Conservation (phyloP, 2,329 filamentous ascomycete species). For the Fusarium sp. region DNA sequence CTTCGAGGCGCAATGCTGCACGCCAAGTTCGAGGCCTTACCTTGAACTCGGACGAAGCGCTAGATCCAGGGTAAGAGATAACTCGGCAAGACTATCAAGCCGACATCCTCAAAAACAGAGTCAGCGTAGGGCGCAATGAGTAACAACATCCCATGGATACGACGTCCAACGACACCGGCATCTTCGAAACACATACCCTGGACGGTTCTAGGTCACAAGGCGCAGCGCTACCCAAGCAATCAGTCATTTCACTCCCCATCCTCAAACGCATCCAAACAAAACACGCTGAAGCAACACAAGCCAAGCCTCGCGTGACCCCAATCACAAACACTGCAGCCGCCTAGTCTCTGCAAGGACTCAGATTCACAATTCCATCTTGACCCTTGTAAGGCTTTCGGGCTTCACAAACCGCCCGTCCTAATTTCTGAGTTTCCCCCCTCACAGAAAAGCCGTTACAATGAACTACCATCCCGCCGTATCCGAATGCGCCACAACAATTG, state of each 20-base stretch:
- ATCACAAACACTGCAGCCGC: constrained; percentile 21
- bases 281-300: constrained; percentile 2
- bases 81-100: neutral
- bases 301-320: constrained; percentile 16
- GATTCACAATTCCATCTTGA: neutral
- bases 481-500: constrained; percentile 30
- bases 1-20: neutral
- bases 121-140: neutral
- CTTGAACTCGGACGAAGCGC: neutral
- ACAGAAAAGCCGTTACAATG: constrained; percentile 24
- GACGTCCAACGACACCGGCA: constrained; percentile 7
- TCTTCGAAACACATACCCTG: constrained; percentile 19
- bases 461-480: constrained; percentile 29
- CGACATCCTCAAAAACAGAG: neutral
- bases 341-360: neutral
- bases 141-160: neutral
- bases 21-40: neutral
- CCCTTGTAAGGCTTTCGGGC: constrained; percentile 15
- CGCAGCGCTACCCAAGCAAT: constrained; percentile 8
- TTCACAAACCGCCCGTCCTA: constrained; percentile 3
- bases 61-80: neutral
- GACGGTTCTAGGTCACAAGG: constrained; percentile 20
- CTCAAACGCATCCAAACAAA: constrained; percentile 4
- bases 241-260: constrained; percentile 7
- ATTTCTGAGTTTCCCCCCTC: neutral